Evolutionary conservation across 2,329 filamentous ascomycete genomes (phyloP).

Genomic region (Emergomyces africanus): DNA sequence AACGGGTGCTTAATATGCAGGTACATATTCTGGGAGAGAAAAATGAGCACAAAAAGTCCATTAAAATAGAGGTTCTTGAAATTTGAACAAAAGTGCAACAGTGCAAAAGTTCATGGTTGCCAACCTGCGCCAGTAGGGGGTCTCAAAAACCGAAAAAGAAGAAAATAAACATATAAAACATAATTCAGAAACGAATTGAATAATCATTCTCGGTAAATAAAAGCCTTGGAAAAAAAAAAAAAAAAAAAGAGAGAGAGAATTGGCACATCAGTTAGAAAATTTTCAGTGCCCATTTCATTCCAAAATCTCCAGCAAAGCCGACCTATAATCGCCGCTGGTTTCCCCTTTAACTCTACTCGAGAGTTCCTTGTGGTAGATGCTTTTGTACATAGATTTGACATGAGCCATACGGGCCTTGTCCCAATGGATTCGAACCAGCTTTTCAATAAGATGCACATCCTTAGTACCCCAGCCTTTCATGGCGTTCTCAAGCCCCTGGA

Average conservation of each 20-base stretch:
- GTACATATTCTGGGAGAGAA: not conserved
- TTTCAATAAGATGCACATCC: conserved; percentile 62
- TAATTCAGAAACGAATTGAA: no score
- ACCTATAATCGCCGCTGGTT: conserved; percentile 73
- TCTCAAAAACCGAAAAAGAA: no score
- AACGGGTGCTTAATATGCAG: not conserved
- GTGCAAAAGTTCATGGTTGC: no score
- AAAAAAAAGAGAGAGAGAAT: no score
- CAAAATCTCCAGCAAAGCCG: conserved; percentile 56
- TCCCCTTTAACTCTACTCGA: conserved; percentile 62
- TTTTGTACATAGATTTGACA: conserved; percentile 65
- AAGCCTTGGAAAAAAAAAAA: no score
- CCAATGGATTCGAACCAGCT: conserved; percentile 79
- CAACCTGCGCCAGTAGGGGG: no score
- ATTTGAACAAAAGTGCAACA: not conserved
- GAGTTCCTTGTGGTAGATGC: conserved; percentile 56
- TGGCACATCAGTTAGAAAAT: no score
- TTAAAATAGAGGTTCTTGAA: not conserved
- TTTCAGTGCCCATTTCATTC: conserved; percentile 22
- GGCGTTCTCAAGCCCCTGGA: conserved; percentile 64
- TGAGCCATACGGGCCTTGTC: conserved; percentile 59
- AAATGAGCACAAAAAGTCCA: not conserved
- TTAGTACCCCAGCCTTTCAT: conserved; percentile 86
- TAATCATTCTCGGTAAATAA: no score
- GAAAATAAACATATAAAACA: no score